A percentile compares a stretch with the other conserved stretches of the same genome.
Conservation (phyloP, 805 yeast genomes). For the Cyberlindnera mississippiensis region DNA sequence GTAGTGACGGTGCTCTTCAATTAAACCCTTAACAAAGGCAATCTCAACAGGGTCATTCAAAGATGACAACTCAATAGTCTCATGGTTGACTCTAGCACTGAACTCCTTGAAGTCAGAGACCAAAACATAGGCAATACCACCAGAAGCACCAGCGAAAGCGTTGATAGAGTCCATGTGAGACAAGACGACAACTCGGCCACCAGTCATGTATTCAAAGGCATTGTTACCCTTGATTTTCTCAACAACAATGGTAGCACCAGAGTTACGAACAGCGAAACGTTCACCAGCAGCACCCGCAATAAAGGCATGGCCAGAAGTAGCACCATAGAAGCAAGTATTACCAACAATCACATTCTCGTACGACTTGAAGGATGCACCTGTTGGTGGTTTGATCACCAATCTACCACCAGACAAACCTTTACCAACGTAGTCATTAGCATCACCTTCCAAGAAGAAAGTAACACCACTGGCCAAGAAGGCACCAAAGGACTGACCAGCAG, state of each 20-base stretch:
- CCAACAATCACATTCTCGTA: conserved; percentile 96
- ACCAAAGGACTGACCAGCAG: conserved; percentile 98
- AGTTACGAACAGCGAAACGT: conserved; percentile 96
- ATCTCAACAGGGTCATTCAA: conserved; percentile 87
- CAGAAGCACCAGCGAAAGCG: conserved; percentile 92
- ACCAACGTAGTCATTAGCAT: conserved; percentile 96
- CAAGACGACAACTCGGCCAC: conserved; percentile 93
- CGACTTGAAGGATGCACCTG: conserved; percentile 77
- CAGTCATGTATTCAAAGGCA: conserved; percentile 99
- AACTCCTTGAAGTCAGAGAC: conserved; percentile 90
- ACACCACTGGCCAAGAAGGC: conserved; percentile 96
- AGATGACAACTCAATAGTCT: conserved; percentile 73
- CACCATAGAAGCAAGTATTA: conserved; percentile 97
- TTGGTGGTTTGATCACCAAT: conserved; percentile 87
- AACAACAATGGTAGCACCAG: conserved; percentile 95
- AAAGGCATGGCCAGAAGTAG: conserved; percentile 91
- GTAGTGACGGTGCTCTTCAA: conserved; percentile 94
- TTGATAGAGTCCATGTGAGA: conserved; percentile 91
- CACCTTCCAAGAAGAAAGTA: conserved; percentile 94
- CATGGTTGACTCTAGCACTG: conserved; percentile 69
- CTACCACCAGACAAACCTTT: conserved; percentile 97
- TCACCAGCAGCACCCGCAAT: conserved; percentile 98
- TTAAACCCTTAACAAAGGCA: conserved; percentile 87
- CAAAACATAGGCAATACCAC: conserved; percentile 96
- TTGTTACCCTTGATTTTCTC: conserved; percentile 95